Evolutionary conservation across 352 stramenopile genomes (phyloP).

Genomic region (Thraustochytrium striatum): DNA sequence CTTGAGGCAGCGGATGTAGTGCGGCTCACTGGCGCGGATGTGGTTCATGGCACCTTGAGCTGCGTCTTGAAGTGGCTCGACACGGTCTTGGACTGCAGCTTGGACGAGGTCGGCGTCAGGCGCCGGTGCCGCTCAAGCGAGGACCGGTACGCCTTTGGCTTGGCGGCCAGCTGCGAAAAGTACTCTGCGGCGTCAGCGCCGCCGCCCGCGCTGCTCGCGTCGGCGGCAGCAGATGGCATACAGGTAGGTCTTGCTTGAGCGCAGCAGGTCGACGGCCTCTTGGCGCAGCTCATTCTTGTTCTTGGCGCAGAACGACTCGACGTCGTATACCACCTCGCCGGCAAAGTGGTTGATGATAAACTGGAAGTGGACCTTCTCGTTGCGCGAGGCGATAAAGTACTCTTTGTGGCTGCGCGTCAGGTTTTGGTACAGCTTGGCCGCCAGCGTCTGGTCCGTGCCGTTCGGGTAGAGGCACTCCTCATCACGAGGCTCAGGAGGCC

Average conservation of each 20-base stretch:
- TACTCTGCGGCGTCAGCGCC: neutral
- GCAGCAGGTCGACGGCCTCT: conserved; percentile 68
- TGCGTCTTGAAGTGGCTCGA: conserved; percentile 85
- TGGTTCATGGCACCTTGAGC: conserved; percentile 84
- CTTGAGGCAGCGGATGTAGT: conserved; percentile 98
- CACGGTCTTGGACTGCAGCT: conserved; percentile 51
- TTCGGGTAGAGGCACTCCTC: conserved; percentile 89
- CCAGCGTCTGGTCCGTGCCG: conserved; percentile 24
- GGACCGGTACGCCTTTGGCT: conserved; percentile 50
- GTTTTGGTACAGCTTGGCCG: conserved; percentile 43
- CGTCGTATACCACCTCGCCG: conserved; percentile 85
- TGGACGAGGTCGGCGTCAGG: conserved; percentile 49
- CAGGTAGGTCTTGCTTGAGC: conserved; percentile 44
- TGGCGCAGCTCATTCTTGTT: conserved; percentile 91
- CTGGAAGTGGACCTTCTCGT: conserved; percentile 29
- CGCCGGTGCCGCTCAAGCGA: conserved; percentile 57
- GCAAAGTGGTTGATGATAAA: conserved; percentile 94
- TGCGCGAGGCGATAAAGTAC: conserved; percentile 14
- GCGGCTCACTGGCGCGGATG: conserved; percentile 84
- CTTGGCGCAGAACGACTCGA: conserved; percentile 89
- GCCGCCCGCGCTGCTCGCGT: conserved; percentile 29
- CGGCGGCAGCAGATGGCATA: conserved; percentile 46
- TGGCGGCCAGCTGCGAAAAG: neutral
- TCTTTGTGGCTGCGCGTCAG: neutral
- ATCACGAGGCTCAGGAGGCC: conserved; percentile 89